These are phyloP conservation scores for Cynanchum wilfordii DNA, from an alignment of 257 asterid genomes.

Conservation along the genomic window DNA sequence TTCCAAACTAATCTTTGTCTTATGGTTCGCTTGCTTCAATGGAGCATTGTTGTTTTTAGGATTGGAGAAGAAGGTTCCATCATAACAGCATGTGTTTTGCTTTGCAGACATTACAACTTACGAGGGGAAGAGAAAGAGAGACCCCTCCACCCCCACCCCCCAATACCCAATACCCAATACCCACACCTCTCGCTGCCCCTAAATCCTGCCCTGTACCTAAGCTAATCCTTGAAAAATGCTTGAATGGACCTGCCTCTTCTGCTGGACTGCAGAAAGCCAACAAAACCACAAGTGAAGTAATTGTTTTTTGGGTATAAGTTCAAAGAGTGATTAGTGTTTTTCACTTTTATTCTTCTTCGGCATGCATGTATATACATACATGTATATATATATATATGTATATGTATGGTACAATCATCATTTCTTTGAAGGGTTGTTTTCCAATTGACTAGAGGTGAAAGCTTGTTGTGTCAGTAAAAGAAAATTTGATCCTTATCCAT, in stretches of 20 bases:
- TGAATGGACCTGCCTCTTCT: conserved; percentile 2
- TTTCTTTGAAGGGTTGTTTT: neutral
- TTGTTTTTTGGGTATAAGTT: too few species aligned
- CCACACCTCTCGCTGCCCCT: too few species aligned
- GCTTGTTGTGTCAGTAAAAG: neutral
- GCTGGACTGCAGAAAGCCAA: neutral
- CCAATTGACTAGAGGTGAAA: neutral
- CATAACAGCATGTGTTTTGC: neutral
- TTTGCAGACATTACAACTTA: neutral
- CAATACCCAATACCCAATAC: too few species aligned
- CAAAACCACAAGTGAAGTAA: neutral
- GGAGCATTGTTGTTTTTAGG: neutral
- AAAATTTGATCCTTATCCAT: neutral
- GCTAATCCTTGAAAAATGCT: neutral
- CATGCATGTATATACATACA: too few species aligned
- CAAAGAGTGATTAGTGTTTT: too few species aligned
- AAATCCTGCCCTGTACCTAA: neutral
- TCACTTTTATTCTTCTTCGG: too few species aligned
- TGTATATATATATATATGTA: too few species aligned
- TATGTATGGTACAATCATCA: neutral
- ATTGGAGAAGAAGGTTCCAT: conserved; percentile 7
- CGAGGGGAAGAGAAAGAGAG: neutral
- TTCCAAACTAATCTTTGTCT: neutral
- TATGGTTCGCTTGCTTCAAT: too few species aligned
- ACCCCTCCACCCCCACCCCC: neutral